Base-by-base conservation (phyloP, 345 rosid species). In the Euphorbia peplus region DNA sequence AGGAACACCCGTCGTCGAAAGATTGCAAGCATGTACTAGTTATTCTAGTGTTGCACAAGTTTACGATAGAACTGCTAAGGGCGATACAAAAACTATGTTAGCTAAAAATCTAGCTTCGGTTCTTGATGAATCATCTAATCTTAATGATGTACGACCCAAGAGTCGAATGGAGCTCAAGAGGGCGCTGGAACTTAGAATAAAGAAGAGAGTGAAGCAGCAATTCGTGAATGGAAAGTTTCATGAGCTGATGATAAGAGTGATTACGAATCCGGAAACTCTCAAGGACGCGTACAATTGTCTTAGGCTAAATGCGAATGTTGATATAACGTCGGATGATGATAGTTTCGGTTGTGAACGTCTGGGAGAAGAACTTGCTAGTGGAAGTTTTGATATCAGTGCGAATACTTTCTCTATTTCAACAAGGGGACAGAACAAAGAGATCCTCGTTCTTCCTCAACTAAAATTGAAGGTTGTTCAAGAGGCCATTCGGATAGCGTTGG, bases 171-270 rank as follows among this genome's bases (percentile, higher is more conserved):
- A 90, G 78, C 80, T 80, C 14, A 93, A 88, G 69, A 73, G 89
- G 68, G 83, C 66, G 65, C 79, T 87, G n/a, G 97, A 90, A 60
- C 83, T 83, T 47, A 85, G 88, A 22, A 53, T 92, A 66, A 92
- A 90, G 83, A 90, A 88, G 76, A 76, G 90, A 72, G 93, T 88
- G 69, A 92, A 90, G 75, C 91, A 86, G 84, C 93, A 83, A 6
- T 88, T 69, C 73, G 2, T 2, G 4, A 47, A 83, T 64, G 97
- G 98, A 46, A 90, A 87, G 85, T 90, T 88, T 56, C 79, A 26
- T 29, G 78, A 76, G 35, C 71, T 92, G 53, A 73, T 84, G 81
- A 80, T 41, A 60, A 84, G 81, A 25, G 93, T 90, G 67, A 79
- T 90, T 70, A 88, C 96, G 1, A 71, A 80, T 69, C 85, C 85